These are phyloP conservation scores for Suillus sp. DNA, from an alignment of 768 basidiomycete species.

Conservation along the genomic window DNA sequence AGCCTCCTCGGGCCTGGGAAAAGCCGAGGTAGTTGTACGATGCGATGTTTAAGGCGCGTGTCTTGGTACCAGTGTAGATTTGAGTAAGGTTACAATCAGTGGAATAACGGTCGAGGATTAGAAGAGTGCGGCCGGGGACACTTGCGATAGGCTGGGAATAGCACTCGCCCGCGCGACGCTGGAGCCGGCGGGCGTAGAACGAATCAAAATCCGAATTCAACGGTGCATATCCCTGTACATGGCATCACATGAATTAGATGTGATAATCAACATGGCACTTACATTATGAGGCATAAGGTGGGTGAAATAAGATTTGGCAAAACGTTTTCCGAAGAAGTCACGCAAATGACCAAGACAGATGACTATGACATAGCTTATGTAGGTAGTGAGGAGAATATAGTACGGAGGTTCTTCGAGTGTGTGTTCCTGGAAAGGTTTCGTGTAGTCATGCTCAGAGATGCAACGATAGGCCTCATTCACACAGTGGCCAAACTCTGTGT, in stretches of 20 bases:
- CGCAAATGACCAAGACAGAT: conserved; percentile 91
- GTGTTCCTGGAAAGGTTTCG: conserved; percentile 49
- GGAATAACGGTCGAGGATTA: conserved; percentile 81
- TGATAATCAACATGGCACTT: conserved; percentile 36
- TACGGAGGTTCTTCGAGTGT: conserved; percentile 87
- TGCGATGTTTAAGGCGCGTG: conserved; percentile 93
- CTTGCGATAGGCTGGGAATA: conserved; percentile 92
- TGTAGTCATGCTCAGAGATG: conserved; percentile 57
- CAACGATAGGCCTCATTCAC: conserved; percentile 74
- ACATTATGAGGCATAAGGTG: conserved; percentile 87
- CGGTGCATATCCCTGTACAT: conserved; percentile 87
- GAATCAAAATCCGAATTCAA: conserved; percentile 99
- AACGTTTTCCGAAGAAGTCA: conserved; percentile 91
- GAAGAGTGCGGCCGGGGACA: conserved; percentile 92
- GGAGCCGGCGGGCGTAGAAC: conserved; percentile 96
- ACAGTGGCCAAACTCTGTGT: conserved; percentile 94
- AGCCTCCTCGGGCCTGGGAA: conserved; percentile 89
- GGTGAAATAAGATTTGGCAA: conserved; percentile 66
- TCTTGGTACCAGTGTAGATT: conserved; percentile 72
- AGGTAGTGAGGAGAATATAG: conserved; percentile 89
- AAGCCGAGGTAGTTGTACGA: conserved; percentile 99
- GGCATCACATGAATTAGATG: conserved; percentile 12
- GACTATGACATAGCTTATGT: conserved; percentile 90
- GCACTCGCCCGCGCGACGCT: conserved; percentile 92
- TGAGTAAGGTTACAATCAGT: conserved; percentile 81